Conservation (phyloP, 257 asterid genomes). For the Plantago major region DNA sequence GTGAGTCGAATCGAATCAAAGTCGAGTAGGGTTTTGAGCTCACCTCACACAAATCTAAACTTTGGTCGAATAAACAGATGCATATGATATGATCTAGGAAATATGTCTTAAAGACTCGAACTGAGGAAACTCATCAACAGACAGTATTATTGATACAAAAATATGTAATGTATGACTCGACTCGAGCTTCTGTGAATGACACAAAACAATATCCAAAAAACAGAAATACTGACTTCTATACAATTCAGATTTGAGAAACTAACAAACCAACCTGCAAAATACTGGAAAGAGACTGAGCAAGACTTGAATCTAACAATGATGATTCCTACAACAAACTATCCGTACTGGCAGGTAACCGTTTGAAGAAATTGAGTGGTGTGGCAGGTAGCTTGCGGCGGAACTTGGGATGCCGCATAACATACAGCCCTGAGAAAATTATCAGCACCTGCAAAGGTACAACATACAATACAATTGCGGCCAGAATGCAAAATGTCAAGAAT, state of each 20-base stretch:
- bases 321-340: slow-evolving; percentile 67
- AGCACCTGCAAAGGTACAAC: slow-evolving; percentile 55
- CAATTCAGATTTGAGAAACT: slow-evolving; percentile 15
- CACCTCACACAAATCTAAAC: too few relatives aligned
- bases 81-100: too few relatives aligned
- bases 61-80: too few relatives aligned
- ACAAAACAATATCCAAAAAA: slow-evolving; percentile 11
- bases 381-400: slow-evolving; percentile 70
- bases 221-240: slow-evolving; percentile 13
- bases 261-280: slow-evolving; percentile 6
- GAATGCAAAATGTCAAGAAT: slow-evolving; percentile 54
- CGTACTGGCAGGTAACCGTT: slow-evolving; percentile 77
- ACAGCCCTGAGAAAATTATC: slow-evolving; percentile 43
- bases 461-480: slow-evolving; percentile 56
- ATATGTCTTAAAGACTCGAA: too few relatives aligned
- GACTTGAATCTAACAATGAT: slow-evolving; percentile 1
- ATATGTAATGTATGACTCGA: too few relatives aligned
- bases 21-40: too few relatives aligned
- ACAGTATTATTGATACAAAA: too few relatives aligned
- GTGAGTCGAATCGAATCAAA: too few relatives aligned
- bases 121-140: too few relatives aligned
- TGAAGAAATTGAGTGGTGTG: slow-evolving; percentile 69
- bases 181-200: slow-evolving; percentile 11
- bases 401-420: slow-evolving; percentile 79
- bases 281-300: slow-evolving; percentile 10